Conservation (phyloP, 2,329 filamentous ascomycete species). For the Beauveria sp. region DNA sequence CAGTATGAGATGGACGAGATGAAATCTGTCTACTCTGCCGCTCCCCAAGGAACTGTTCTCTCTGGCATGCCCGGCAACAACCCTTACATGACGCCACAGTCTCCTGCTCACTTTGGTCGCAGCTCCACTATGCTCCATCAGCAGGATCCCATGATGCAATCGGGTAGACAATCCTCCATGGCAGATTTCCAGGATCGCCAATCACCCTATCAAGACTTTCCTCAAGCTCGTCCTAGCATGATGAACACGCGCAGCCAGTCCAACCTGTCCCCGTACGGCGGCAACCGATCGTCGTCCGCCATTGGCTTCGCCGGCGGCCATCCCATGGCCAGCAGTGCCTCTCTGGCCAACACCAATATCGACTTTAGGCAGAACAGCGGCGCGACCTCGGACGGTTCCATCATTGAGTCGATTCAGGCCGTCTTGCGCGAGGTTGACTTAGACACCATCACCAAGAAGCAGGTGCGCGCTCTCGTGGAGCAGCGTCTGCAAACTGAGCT, state of each 20-base stretch:
- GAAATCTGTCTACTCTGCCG: constrained; percentile 90
- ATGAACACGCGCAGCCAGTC: constrained; percentile 47
- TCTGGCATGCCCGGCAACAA: constrained; percentile 70
- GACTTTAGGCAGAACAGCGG: constrained; percentile 52
- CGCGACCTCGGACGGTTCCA: constrained; percentile 71
- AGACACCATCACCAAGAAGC: constrained; percentile 98
- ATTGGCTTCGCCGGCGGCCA: constrained; percentile 41
- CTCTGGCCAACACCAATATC: constrained; percentile 46
- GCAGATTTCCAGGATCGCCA: constrained; percentile 38
- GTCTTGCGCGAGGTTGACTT: constrained; percentile 85
- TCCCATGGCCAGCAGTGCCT: constrained; percentile 36
- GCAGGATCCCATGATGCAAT: constrained; percentile 41
- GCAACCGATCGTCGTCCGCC: constrained; percentile 35
- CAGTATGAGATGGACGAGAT: constrained; percentile 97
- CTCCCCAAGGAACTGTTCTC: constrained; percentile 78
- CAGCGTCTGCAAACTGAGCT: constrained; percentile 88
- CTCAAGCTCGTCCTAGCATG: constrained; percentile 49
- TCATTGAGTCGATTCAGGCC: constrained; percentile 74
- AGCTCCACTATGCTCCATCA: constrained; percentile 37
- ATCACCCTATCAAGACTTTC: constrained; percentile 52
- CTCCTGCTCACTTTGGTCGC: constrained; percentile 62
- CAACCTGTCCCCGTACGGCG: constrained; percentile 38
- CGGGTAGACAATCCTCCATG: constrained; percentile 64
- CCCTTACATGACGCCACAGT: constrained; percentile 75
- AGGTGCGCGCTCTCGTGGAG: constrained; percentile 84